A percentile compares a stretch with the other conserved stretches of the same genome.
These are phyloP conservation scores for Alnus glutinosa DNA, from an alignment of 306 rosid species.

Conservation along the genomic window DNA sequence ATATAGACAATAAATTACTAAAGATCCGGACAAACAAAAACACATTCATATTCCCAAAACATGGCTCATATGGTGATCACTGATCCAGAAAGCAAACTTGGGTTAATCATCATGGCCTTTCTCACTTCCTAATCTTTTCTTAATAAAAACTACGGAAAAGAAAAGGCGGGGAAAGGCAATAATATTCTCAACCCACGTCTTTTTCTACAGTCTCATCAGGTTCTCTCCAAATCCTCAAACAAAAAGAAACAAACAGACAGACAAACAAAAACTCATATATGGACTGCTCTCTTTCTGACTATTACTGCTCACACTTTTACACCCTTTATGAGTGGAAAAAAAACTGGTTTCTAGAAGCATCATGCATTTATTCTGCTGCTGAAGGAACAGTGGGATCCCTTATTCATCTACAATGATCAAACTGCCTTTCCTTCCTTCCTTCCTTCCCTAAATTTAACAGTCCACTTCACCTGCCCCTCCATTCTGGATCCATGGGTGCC, in stretches of 20 bases:
- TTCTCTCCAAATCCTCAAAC: constrained; percentile 4
- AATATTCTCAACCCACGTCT: constrained; percentile 20
- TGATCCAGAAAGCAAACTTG: neutral
- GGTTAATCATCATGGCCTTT: constrained; percentile 19
- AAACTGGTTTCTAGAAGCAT: constrained; percentile 10
- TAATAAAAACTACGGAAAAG: neutral
- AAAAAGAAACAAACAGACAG: too few relatives aligned
- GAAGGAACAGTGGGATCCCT: neutral
- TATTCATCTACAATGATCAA: constrained; percentile 11
- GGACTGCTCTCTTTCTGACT: too few relatives aligned
- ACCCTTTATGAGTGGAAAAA: too few relatives aligned
- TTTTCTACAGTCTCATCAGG: constrained; percentile 2
- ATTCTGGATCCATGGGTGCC: constrained; percentile 79
- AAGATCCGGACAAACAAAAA: neutral
- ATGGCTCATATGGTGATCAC: neutral
- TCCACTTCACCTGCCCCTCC: constrained; percentile 44
- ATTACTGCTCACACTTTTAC: too few relatives aligned
- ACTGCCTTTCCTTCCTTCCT: too few relatives aligned
- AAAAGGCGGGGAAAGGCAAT: constrained; percentile 28
- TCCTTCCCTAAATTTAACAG: neutral
- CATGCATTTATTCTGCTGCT: constrained; percentile 10
- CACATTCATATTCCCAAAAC: constrained; percentile 14
- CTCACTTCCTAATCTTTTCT: constrained; percentile 39
- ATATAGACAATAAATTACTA: too few relatives aligned
- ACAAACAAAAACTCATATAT: too few relatives aligned